These are phyloP conservation scores for Bipolaris oryzae DNA, from an alignment of 2,329 filamentous ascomycete genomes.

Conservation along the genomic window DNA sequence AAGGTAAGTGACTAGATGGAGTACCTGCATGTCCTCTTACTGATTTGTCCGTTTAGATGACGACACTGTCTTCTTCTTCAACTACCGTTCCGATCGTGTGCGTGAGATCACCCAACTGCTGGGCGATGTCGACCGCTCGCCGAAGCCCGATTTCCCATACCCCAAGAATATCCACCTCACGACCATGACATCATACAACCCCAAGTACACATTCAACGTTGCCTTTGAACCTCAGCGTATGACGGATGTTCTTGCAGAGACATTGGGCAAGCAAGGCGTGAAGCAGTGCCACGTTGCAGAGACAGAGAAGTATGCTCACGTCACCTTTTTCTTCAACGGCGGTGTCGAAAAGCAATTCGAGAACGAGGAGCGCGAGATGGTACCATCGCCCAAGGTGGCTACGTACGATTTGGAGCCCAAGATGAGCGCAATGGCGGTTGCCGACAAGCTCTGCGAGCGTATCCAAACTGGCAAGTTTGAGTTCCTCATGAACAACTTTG, in stretches of 20 bases:
- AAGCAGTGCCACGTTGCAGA: conserved; percentile 97
- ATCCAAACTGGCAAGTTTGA: conserved; percentile 85
- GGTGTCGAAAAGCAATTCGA: conserved; percentile 96
- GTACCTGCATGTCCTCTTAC: conserved; percentile 36
- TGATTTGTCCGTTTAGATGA: conserved; percentile 64
- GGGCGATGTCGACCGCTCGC: conserved; percentile 89
- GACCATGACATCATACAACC: conserved; percentile 99
- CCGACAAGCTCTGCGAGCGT: conserved; percentile 86
- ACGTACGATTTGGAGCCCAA: conserved; percentile 95
- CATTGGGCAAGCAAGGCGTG: conserved; percentile 84
- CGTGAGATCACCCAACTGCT: conserved; percentile 95
- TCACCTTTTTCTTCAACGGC: conserved; percentile 99
- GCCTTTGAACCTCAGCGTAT: conserved; percentile 95
- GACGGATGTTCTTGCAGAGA: conserved; percentile 98
- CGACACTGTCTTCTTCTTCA: conserved; percentile 99
- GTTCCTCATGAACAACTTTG: conserved; percentile 99
- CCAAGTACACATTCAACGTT: conserved; percentile 87
- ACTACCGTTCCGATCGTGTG: conserved; percentile 98
- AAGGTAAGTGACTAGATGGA: conserved; percentile 61
- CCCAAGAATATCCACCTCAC: conserved; percentile 86
- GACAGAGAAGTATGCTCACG: conserved; percentile 99
- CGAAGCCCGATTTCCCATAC: conserved; percentile 88
- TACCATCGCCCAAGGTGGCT: conserved; percentile 90
- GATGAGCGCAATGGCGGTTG: conserved; percentile 93
- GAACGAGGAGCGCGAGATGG: conserved; percentile 89